These are phyloP conservation scores for Cymbidium sinense DNA, from an alignment of 106 monocot genomes.

Conservation along the genomic window DNA sequence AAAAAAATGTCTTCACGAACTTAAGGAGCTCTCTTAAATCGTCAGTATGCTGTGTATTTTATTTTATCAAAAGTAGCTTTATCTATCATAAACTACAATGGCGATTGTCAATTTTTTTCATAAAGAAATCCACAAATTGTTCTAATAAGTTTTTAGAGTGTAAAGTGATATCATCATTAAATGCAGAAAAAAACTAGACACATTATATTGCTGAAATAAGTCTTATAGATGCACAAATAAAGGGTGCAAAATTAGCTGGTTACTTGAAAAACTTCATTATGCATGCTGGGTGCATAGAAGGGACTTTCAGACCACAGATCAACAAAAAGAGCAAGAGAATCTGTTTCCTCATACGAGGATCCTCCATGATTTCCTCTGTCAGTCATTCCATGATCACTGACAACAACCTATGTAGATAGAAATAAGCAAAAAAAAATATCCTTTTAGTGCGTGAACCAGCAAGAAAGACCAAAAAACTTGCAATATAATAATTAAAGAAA, in stretches of 20 bases:
- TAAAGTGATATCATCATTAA: not conserved
- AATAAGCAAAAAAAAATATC: not conserved
- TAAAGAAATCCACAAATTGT: not conserved
- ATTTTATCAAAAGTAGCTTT: not conserved
- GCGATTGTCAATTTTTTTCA: not conserved
- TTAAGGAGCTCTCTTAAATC: not conserved
- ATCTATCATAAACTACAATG: no score
- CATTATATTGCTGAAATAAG: not conserved
- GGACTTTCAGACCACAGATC: conserved; percentile 19
- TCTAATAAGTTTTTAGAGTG: no score
- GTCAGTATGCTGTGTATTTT: not conserved
- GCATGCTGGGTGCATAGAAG: conserved; percentile 12
- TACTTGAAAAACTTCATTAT: conserved; percentile 62
- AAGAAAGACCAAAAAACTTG: conserved; percentile 3
- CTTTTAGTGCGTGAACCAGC: not conserved
- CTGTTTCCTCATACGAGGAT: conserved; percentile 95
- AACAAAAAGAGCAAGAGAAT: conserved; percentile 79
- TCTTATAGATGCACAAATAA: not conserved
- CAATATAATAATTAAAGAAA: not conserved
- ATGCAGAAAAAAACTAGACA: not conserved
- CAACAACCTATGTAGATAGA: conserved; percentile 52
- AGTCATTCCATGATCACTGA: conserved; percentile 99
- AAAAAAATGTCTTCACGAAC: not conserved
- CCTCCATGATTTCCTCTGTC: conserved; percentile 93
- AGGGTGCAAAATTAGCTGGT: conserved; percentile 5